phyloP scores from a whole-genome alignment of 495 filamentous ascomycete species.

The Lepidopterella palustris region DNA sequence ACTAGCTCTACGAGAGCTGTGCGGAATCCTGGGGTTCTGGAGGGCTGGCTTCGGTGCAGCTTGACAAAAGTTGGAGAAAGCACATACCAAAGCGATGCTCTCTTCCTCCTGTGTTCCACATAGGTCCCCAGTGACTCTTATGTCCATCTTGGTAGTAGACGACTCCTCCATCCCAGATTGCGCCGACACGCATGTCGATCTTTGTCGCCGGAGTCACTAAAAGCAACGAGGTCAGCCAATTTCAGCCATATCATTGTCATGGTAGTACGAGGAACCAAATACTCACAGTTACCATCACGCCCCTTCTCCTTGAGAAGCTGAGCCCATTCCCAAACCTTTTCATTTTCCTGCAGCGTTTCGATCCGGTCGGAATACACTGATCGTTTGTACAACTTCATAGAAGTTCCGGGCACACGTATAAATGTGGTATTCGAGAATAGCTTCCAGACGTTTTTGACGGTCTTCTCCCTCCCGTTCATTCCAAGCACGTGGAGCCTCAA shows the following conservation, averaged over 20 bases:
- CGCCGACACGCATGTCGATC: constrained; percentile 39
- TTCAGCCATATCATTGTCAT: constrained; percentile 15
- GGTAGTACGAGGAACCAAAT: neutral
- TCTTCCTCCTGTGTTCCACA: constrained; percentile 3
- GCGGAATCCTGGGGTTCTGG: no score
- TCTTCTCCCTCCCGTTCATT: constrained; percentile 18
- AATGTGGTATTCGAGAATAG: constrained; percentile 25
- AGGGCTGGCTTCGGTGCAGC: neutral
- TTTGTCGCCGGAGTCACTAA: constrained; percentile 28
- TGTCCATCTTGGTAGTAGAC: constrained; percentile 38
- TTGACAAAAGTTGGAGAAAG: neutral
- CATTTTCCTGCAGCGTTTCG: constrained; percentile 23
- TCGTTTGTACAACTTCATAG: constrained; percentile 13
- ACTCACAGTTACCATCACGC: constrained; percentile 18
- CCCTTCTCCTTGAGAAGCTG: constrained; percentile 34
- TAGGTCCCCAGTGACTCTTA: constrained; percentile 35
- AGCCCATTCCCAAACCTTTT: constrained; percentile 16
- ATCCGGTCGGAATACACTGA: constrained; percentile 11
- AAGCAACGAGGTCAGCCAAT: neutral
- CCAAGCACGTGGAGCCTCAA: constrained; percentile 25
- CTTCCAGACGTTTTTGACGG: constrained; percentile 27
- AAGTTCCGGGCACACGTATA: constrained; percentile 13
- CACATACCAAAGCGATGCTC: constrained; percentile 12
- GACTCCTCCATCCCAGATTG: constrained; percentile 36
- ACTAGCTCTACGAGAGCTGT: no score